Evolutionary conservation across 139 green algal genomes (phyloP), one percentile per base, ranked within the genome.

Genomic region (Tetratostichococcus sp.): DNA sequence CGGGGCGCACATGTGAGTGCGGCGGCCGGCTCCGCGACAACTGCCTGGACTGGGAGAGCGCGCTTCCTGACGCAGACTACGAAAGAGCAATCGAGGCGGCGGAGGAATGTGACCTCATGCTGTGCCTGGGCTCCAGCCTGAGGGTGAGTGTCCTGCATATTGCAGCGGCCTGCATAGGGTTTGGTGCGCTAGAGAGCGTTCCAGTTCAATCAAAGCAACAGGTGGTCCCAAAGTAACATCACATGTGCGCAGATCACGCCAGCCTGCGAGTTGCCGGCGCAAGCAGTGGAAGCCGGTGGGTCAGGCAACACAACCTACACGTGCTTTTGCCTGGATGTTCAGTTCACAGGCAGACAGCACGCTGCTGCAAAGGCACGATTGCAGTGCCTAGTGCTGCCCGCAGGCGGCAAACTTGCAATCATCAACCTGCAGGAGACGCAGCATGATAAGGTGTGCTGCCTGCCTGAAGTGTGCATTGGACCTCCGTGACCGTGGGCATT

Each of bases 121-220:
- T 98, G 21, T 94, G 91, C 66, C 83, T 98, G 50, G 93, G 93
- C 43, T 96, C 92, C 42, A 93, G 85, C 79, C 79, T 98, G n/a
- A 92, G 97, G 75, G 97, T 98, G 67, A 84, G 75, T 30, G 0
- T 90, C 91, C 57, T 91, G 88, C 79, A 22, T n/a, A n/a, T n/a
- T n/a, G n/a, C n/a, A n/a, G n/a, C n/a, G n/a, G n/a, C n/a, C n/a
- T n/a, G n/a, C n/a, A n/a, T n/a, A n/a, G n/a, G n/a, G n/a, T n/a
- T n/a, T n/a, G n/a, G n/a, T n/a, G n/a, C n/a, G n/a, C n/a, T n/a
- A n/a, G n/a, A n/a, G n/a, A n/a, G n/a, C n/a, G n/a, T n/a, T n/a
- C n/a, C n/a, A n/a, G n/a, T n/a, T n/a, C n/a, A n/a, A n/a, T n/a
- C n/a, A n/a, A n/a, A n/a, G n/a, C n/a, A n/a, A n/a, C n/a, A n/a